Evolutionary conservation across 257 asterid genomes (phyloP), one percentile per base, ranked within the genome.

Genomic region (Scutellaria baicalensis): DNA sequence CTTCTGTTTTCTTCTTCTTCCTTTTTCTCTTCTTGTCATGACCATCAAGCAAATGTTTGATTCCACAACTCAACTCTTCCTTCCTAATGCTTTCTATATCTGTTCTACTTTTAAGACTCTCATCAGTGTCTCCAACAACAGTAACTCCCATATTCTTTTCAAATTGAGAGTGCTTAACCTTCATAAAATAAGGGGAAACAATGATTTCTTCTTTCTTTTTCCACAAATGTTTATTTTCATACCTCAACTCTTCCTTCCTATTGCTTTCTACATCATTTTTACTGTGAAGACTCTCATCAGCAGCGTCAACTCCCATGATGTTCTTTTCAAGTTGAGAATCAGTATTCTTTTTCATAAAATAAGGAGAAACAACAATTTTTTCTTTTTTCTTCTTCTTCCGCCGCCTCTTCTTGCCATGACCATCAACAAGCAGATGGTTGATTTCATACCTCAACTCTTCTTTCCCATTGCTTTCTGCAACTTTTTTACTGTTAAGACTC

Each of bases 321-420:
- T 21, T 54, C 39, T 20, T 23, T 9, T 54, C 60, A 21, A 10
- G 7, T 21, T 20, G 14, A 9, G 60, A 54, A 54, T 3, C 3
- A 8, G 10, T 9, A 12, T 33, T 57, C 63, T 54, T n/a, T n/a
- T n/a, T 54, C 17, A 54, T 7, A 68, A 61, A 68, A 61, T 61
- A 69, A 16, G 80, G 76, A 17, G 76, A 63, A 63, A 64, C 23
- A 12, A 20, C 2, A 10, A 42, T 17, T 9, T 56, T 56, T 39
- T 42, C 52, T 63, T 54, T 38, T 33, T 55, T 36, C 21, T 36
- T 17, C 47, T 47, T 56, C 14, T 33, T 72, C 5, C 40, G 16
- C 27, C 49, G 23, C 27, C 57, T 48, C 51, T 45, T 73, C 52
- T 55, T 75, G 64, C 17, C 17, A 55, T 55, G 38, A 55, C 51